Evolutionary conservation across 2,329 filamentous ascomycete genomes (phyloP), one percentile per base, ranked within the genome.

Genomic region (Stagonosporopsis vannaccii): DNA sequence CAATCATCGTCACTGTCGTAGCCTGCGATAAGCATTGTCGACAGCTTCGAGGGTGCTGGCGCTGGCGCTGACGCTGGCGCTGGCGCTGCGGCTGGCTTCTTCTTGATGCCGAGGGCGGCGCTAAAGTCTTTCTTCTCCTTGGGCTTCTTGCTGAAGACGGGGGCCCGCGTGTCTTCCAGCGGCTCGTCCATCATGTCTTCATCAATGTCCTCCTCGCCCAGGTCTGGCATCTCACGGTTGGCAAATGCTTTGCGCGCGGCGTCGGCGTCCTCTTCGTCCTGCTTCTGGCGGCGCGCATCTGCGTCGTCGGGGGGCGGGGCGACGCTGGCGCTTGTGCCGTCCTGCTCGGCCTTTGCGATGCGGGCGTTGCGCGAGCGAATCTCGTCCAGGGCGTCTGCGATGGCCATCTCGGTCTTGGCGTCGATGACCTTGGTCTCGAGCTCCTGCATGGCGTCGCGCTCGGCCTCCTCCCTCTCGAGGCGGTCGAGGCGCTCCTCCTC

Each of bases 341-440:
- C 80, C 69, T 87, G 86, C 52, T 87, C 85, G 8, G 88, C 89
- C 62, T 90, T 84, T 75, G 96, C 91, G 45, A 95, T 87, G 61
- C 92, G 83, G 7, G 95, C 95, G 78, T 99, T 99, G 62, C 94
- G 82, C 48, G 91, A 94, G 52, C 94, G 84, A 54, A 99, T 97
- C 78, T 97, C 93, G 75, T 99, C 95, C 51, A 99, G 79, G 7
- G 93, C 94, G 80, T 99, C 95, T 2, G 95, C 95, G 40, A 97
- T 91, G 17, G 90, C 91, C 93, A 99, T 99, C 77, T 99, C 95
- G 36, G 90, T 84, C 80, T 95, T 93, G 1, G 93, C 93, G 75
- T 99, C 95, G 20, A 90, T 80, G 51, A 94, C 97, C 80, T 98
- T 98, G 61, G 90, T 89, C 79, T 99, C 95, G 42, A 99, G 79